Evolutionary conservation across 2,329 filamentous ascomycete species (phyloP).

Genomic region (Aspergillus fumigatus): DNA sequence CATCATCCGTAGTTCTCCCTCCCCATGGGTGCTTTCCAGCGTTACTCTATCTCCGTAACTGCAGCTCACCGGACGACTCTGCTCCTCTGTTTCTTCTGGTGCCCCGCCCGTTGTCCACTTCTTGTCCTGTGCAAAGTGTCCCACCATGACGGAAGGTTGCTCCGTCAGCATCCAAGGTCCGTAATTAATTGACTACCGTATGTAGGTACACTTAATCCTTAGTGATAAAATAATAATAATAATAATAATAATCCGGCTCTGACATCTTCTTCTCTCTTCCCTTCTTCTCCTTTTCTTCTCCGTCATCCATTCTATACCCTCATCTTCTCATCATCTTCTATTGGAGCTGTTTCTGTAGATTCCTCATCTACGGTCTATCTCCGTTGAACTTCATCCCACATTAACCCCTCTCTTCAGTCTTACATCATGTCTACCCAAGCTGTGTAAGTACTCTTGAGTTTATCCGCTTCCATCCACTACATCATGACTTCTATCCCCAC

Average conservation of each 20-base stretch:
- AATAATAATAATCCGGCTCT: constrained; percentile 9
- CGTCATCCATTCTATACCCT: constrained; percentile 7
- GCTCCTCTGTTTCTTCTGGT: constrained; percentile 22
- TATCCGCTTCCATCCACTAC: constrained; percentile 1
- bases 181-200: not conserved
- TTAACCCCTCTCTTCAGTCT: constrained; percentile 10
- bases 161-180: constrained; percentile 26
- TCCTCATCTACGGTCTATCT: constrained; percentile 5
- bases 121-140: constrained; percentile 5
- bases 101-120: constrained; percentile 14
- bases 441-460: constrained; percentile 37
- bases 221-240: constrained; percentile 3
- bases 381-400: constrained; percentile 11
- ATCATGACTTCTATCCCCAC: constrained; percentile 8
- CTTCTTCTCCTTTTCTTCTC: constrained; percentile 18
- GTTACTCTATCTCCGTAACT: not conserved
- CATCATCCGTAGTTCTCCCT: not conserved
- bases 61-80: constrained; percentile 32
- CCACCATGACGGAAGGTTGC: constrained; percentile 36
- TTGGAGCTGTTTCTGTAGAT: not conserved
- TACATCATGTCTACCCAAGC: constrained; percentile 42
- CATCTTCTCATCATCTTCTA: constrained; percentile 9
- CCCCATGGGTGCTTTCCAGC: not conserved
- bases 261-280: constrained; percentile 20
- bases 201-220: too few species aligned